Base-by-base conservation (phyloP, 768 basidiomycete species). In the Lactarius vividus region DNA sequence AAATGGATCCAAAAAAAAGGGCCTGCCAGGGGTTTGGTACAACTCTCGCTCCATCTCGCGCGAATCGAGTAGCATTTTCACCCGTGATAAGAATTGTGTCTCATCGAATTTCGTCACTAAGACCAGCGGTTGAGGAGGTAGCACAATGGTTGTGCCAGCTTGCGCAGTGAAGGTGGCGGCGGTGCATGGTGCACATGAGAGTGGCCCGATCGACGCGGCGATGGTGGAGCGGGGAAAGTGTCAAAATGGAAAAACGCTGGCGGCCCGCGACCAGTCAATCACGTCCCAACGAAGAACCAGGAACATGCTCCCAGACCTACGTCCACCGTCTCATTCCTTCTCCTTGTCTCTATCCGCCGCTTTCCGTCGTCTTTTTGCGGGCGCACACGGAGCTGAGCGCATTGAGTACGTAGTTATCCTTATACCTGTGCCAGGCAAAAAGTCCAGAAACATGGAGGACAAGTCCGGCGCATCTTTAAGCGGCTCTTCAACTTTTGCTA, bases 401-500 rank as follows among this genome's bases (percentile, higher is more conserved):
- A 7, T 42, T 61, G 0, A 62, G 59, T 29, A 57, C 28, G 10
- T 69, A 56, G 33, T 5, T 28, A 35, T 58, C 62, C 18, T 56
- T 2, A 29, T 58, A 4, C 59, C 35, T 18, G 62, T 31, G 31
- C 6, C 86, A 0, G 88, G 88, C 80, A 92, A 84, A 74, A 92
- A 92, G 62, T 88, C 81, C 33, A 84, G 81, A 70, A 93, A 92
- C 67, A 89, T 89, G 54, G 84, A 81, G 52, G 87, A 82, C 42
- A 93, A 74, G 74, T 92, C 91, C 0, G 88, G 87, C 11, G 85
- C 86, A 70, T 92, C 88, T 67, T 87, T 87, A 78, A 93, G 91
- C 13, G 92, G 77, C 55, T 79, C 77, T n/a, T 85, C 84, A 44
- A 92, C 88, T 69, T 86, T 85, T 33, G 80, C 81, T 9, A 88